Conservation (phyloP, 306 rosid species). For the Trichosanthes cucumerina region DNA sequence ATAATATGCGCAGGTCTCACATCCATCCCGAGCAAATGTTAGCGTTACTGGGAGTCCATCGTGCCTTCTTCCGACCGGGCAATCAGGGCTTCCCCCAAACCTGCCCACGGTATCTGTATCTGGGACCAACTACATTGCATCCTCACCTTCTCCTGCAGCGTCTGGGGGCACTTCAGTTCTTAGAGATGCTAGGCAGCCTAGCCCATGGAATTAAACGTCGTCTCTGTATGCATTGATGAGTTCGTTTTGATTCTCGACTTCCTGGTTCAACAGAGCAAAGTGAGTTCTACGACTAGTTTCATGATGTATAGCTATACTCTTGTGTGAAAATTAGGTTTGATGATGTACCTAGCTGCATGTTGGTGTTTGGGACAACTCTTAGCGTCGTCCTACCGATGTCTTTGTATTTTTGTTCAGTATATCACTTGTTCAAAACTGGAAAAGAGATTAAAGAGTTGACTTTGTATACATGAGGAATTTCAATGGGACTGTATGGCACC, state of each 20-base stretch:
- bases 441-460: not conserved
- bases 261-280: conserved; percentile 1
- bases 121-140: conserved; percentile 67
- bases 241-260: not conserved
- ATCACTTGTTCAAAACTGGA: not conserved
- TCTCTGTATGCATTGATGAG: conserved; percentile 3
- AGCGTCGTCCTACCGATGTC: not conserved
- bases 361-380: not conserved
- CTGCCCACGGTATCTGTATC: conserved; percentile 56
- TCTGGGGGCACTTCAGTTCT: conserved; percentile 81
- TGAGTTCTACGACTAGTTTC: not conserved
- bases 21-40: conserved; percentile 52
- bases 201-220: conserved; percentile 74
- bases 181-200: conserved; percentile 74
- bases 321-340: conserved; percentile 5
- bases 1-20: conserved; percentile 48
- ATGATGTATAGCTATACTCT: conserved; percentile 1
- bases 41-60: conserved; percentile 56
- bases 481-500: not conserved
- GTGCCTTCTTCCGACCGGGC: conserved; percentile 54
- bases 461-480: conserved; percentile 1
- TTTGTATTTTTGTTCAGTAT: not conserved
- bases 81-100: conserved; percentile 49
- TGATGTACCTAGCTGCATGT: not conserved
- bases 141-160: conserved; percentile 90